Percentiles rank a stretch among this genome's conserved stretches.
Conservation (phyloP, 257 asterid genomes). For the Oldenlandia corymbosa region DNA sequence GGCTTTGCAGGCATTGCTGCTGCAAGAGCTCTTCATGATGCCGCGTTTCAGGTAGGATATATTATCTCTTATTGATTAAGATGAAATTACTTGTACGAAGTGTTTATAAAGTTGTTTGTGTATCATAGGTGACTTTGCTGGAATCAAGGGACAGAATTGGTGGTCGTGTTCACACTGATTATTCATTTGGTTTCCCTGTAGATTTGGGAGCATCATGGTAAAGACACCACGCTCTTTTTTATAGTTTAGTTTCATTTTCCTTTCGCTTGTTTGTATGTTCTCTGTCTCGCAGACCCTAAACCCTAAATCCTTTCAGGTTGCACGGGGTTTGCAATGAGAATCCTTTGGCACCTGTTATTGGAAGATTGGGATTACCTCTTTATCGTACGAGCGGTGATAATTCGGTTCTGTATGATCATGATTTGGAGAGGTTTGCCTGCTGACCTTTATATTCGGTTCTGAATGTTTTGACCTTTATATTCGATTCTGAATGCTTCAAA, state of each 20-base stretch:
- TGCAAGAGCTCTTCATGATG: slow-evolving; percentile 85
- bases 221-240: not conserved
- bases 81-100: not conserved
- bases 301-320: too few relatives aligned
- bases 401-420: slow-evolving; percentile 96
- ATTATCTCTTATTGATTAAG: not conserved
- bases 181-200: slow-evolving; percentile 93
- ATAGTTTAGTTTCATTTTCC: not conserved
- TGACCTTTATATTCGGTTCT: not conserved
- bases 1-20: slow-evolving; percentile 92
- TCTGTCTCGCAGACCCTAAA: too few relatives aligned
- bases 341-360: slow-evolving; percentile 86
- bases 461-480: too few relatives aligned
- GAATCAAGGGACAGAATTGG: slow-evolving; percentile 97
- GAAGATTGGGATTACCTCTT: slow-evolving; percentile 89
- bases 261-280: too few relatives aligned
- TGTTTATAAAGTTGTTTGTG: slow-evolving; percentile 2
- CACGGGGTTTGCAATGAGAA: slow-evolving; percentile 97
- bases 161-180: slow-evolving; percentile 91
- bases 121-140: slow-evolving; percentile 69
- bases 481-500: too few relatives aligned
- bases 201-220: slow-evolving; percentile 99
- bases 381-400: slow-evolving; percentile 97
- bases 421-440: slow-evolving; percentile 70
- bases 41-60: slow-evolving; percentile 64